phyloP scores from a whole-genome alignment of 805 yeast species.

The Pichia manshurica region DNA sequence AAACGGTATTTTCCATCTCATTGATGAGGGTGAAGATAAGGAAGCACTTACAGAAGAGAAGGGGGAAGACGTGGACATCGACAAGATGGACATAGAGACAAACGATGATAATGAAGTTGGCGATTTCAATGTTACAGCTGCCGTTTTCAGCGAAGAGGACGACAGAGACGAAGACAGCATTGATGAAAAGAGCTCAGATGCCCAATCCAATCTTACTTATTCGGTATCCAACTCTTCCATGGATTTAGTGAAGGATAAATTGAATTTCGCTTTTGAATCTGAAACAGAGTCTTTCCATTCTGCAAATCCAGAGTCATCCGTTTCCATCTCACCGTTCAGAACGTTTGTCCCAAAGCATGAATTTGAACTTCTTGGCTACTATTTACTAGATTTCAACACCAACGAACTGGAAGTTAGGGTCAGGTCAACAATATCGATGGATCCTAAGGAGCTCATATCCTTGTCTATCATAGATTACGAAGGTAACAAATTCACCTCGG shows the following conservation, averaged over 20 bases:
- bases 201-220: background rate
- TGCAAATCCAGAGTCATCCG: background rate
- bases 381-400: background rate
- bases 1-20: background rate
- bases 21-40: background rate
- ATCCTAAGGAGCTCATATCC: background rate
- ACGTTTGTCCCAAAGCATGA: background rate
- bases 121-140: background rate
- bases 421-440: background rate
- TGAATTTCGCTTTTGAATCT: background rate
- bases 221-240: background rate
- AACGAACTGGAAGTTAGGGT: slow-evolving; percentile 6
- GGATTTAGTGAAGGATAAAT: too few species aligned
- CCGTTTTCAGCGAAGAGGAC: background rate
- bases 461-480: background rate
- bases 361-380: slow-evolving; percentile 3
- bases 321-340: background rate
- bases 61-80: too few species aligned
- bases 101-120: background rate
- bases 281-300: background rate
- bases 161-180: background rate
- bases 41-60: too few species aligned
- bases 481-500: slow-evolving; percentile 1
- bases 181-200: background rate
- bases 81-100: background rate